phyloP scores from a whole-genome alignment of 371 early-diverging fungal genomes.

The Mortierella polycephala region DNA sequence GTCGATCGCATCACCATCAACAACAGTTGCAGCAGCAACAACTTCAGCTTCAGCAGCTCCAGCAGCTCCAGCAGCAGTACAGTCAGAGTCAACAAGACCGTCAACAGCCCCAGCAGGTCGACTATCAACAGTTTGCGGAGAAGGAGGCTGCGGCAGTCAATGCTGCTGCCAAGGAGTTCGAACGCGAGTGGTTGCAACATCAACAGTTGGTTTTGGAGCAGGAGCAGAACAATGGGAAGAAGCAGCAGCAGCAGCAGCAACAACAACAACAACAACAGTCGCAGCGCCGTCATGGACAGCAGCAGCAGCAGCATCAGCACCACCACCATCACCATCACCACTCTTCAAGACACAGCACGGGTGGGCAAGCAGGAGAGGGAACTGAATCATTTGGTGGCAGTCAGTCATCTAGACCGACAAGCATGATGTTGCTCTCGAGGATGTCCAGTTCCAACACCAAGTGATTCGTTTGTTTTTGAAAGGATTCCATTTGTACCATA shows the following conservation, averaged over 20 bases:
- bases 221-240: conserved; percentile 18
- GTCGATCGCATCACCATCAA: conserved; percentile 28
- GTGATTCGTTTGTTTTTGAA: background rate
- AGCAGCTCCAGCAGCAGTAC: too few relatives aligned
- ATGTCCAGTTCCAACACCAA: conserved; percentile 11
- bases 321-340: conserved; percentile 16
- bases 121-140: too few relatives aligned
- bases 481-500: background rate
- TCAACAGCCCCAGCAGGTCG: too few relatives aligned
- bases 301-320: conserved; percentile 4
- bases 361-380: conserved; percentile 7
- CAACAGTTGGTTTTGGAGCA: conserved; percentile 3
- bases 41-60: background rate
- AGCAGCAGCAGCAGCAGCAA: conserved; percentile 32
- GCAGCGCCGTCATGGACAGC: background rate
- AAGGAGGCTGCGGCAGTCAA: too few relatives aligned
- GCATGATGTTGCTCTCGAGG: conserved; percentile 9
- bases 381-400: background rate
- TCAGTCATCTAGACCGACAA: conserved; percentile 9
- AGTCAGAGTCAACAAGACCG: too few relatives aligned
- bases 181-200: conserved; percentile 11
- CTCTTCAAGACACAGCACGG: conserved; percentile 17
- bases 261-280: background rate
- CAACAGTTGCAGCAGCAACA: conserved; percentile 16
- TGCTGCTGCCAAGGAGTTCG: conserved; percentile 2